Conservation (phyloP, 2,329 filamentous ascomycete species). For the Triangularia setosa region DNA sequence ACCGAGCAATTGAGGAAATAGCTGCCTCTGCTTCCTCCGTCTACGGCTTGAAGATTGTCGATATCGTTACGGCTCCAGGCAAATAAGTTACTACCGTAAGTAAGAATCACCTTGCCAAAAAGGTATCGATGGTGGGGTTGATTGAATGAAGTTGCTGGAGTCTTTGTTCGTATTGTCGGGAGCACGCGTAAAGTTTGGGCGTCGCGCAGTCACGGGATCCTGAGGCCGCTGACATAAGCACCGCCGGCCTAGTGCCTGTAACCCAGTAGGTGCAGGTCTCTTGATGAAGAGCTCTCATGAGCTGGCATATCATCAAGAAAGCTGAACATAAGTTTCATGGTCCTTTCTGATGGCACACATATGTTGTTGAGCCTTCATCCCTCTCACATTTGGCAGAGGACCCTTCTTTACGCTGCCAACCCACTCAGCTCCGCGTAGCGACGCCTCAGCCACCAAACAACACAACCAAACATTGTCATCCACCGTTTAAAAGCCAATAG, state of each 20-base stretch:
- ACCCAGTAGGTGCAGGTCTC: not conserved
- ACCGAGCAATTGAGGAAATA: not conserved
- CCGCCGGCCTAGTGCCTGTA: slow-evolving; percentile 9
- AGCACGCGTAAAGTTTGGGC: not conserved
- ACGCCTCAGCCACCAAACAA: not conserved
- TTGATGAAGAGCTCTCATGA: not conserved
- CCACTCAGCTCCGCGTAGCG: not conserved
- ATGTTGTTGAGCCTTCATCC: not conserved
- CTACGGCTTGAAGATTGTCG: not conserved
- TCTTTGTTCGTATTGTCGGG: not conserved
- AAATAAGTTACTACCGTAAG: not conserved
- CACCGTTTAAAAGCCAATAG: not conserved
- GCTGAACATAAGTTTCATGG: not conserved
- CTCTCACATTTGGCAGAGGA: not conserved
- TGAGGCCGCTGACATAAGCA: not conserved
- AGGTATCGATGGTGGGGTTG: not conserved
- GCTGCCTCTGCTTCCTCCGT: not conserved
- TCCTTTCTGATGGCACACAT: not conserved
- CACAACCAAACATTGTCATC: not conserved
- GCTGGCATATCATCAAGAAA: not conserved
- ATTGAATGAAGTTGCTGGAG: not conserved
- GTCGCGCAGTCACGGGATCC: slow-evolving; percentile 19
- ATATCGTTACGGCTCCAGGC: not conserved
- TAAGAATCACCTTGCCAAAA: not conserved
- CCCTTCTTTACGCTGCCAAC: not conserved